Base-by-base conservation (phyloP, 768 basidiomycete genomes). In the Mycena maculata region DNA sequence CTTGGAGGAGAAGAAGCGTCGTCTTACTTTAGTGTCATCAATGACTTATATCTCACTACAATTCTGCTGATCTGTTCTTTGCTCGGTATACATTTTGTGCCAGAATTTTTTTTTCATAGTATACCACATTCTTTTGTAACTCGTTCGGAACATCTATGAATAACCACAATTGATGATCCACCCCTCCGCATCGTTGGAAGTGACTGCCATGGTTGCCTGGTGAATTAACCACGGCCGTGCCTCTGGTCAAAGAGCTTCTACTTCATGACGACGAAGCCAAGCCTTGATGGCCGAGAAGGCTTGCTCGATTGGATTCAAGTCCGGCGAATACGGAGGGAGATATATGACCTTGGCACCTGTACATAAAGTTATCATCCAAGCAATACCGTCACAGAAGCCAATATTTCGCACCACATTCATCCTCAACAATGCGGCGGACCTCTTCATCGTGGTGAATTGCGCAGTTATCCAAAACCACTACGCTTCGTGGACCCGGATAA, bases 391-490 rank as follows among this genome's bases (percentile, higher is more conserved):
- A 22, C 2, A 22, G 22, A n/a, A n/a, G n/a, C n/a, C 25, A 8
- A 22, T 7, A 23, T 7, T 31, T 64, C 76, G 23, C 54, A 78
- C 73, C 61, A 59, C 73, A 74, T 67, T 76, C 67, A 28, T 63
- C 77, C 48, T 72, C 74, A 27, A 82, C 72, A n/a, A 81, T 66
- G 1, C 63, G 36, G 1, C 74, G 71, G n/a, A 84, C 63, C 6
- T 79, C 79, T n/a, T 78, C 76, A 48, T 76, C 74, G 31, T 84
- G 81, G 65, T 84, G 82, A 50, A 84, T 84, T 2, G 71, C 60
- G 52, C 81, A 81, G 63, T 84, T 84, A 49, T 83, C 78, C 39
- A 83, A 60, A 2, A 84, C 73, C 28, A 83, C 71, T 5, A 82
- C 74, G 67, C 82, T 83, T 15, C 67, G 59, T 10, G 70, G 68